Evolutionary conservation across 192 early-diverging fungal species (phyloP).

Genomic region (Backusella australiensis): DNA sequence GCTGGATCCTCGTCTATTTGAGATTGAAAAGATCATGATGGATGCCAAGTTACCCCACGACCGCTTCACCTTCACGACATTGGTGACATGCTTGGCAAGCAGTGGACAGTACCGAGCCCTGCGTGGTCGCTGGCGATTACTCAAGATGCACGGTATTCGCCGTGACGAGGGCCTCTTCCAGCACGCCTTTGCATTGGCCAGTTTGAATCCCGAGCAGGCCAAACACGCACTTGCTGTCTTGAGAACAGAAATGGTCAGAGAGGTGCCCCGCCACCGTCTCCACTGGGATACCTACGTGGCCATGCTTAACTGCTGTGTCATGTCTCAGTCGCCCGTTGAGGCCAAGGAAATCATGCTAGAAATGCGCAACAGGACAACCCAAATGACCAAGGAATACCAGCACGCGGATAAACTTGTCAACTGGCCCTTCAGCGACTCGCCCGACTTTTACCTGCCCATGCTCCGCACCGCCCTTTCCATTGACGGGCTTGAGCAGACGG

Average conservation of each 20-base stretch:
- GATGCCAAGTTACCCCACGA: slow-evolving; percentile 31
- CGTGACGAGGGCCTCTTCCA: slow-evolving; percentile 30
- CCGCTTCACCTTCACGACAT: slow-evolving; percentile 31
- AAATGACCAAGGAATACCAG: neutral
- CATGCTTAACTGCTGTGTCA: slow-evolving; percentile 36
- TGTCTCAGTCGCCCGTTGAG: slow-evolving; percentile 15
- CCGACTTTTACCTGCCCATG: slow-evolving; percentile 18
- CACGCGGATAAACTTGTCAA: neutral
- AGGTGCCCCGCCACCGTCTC: neutral
- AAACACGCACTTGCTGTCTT: slow-evolving; percentile 29
- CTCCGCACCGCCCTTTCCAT: slow-evolving; percentile 11
- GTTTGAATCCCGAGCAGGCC: slow-evolving; percentile 25
- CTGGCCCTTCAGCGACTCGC: neutral
- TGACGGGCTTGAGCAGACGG: neutral
- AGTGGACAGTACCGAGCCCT: slow-evolving; percentile 25
- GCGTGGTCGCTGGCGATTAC: slow-evolving; percentile 30
- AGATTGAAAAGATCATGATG: slow-evolving; percentile 40
- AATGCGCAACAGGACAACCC: neutral
- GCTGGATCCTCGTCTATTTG: slow-evolving; percentile 34
- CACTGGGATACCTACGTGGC: slow-evolving; percentile 20
- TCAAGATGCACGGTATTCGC: slow-evolving; percentile 29
- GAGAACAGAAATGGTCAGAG: slow-evolving; percentile 24
- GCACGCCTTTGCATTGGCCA: slow-evolving; percentile 29
- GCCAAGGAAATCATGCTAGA: slow-evolving; percentile 18
- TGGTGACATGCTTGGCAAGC: slow-evolving; percentile 33